phyloP scores from a whole-genome alignment of 345 rosid genomes.

The Citrus inodora region DNA sequence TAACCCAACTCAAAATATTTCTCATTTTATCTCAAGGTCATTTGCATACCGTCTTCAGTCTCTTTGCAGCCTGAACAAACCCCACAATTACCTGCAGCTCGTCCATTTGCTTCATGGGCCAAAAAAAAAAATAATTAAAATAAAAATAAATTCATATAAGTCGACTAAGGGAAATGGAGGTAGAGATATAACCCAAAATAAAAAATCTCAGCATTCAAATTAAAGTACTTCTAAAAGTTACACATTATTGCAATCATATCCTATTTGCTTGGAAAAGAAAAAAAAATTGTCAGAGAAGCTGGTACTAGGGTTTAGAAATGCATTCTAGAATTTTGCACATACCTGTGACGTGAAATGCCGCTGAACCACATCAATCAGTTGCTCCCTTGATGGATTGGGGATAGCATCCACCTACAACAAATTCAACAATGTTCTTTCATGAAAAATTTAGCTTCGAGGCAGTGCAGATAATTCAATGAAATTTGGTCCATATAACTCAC shows the following conservation, averaged over 20 bases:
- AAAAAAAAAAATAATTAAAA: background rate
- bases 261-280: background rate
- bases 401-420: slow-evolving; percentile 60
- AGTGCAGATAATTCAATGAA: background rate
- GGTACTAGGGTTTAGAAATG: background rate
- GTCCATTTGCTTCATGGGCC: slow-evolving; percentile 69
- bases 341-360: slow-evolving; percentile 98
- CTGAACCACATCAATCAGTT: slow-evolving; percentile 73
- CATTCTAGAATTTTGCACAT: background rate
- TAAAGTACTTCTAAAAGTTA: background rate
- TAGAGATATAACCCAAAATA: background rate
- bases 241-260: background rate
- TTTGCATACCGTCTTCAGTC: slow-evolving; percentile 65
- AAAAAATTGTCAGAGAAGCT: background rate
- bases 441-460: background rate
- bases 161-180: background rate
- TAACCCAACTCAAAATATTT: slow-evolving; percentile 6
- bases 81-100: slow-evolving; percentile 96
- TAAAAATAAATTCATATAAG: background rate
- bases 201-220: background rate
- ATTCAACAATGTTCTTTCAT: background rate
- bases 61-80: slow-evolving; percentile 88
- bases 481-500: slow-evolving; percentile 40
- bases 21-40: slow-evolving; percentile 20
- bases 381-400: slow-evolving; percentile 85